Evolutionary conservation across 805 yeast genomes (phyloP), one percentile per base, ranked within the genome.

Genomic region (Hanseniaspora nectarophila): DNA sequence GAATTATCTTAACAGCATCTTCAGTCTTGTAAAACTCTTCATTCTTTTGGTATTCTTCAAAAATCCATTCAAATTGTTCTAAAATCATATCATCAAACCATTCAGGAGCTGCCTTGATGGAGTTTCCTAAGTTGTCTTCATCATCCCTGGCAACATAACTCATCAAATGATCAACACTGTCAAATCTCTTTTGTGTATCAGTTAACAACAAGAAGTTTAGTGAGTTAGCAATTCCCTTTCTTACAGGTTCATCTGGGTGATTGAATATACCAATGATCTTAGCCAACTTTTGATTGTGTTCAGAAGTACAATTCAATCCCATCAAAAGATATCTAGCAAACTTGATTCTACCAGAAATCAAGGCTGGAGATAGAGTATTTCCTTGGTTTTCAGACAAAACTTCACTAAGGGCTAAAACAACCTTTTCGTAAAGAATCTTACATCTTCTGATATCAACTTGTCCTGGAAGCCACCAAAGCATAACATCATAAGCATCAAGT

Each of bases 161-260:
- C 16, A 33, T n/a, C 37, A 52, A 26, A 10, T 45, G 39, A n/a
- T 39, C 43, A 33, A 45, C 38, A 31, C 31, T 37, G 15, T 46
- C 52, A 46, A 43, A 53, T 13, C 18, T 23, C 28, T n/a, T 47
- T 20, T 58, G 58, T 0, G 52, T 45, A 28, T 54, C 48, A 32
- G 52, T 55, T 2, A 51, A 34, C 45, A 57, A 39, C 2, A 65
- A 60, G 1, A 63, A 63, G 51, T 56, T 55, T 23, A 66, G 55
- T 16, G 59, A 58, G 28, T 58, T 60, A 44, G 63, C 90, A 45
- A 84, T 68, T 47, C 79, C 79, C 20, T 74, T 78, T 21, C 95
- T 71, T 5, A 89, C 88, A 10, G 78, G 77, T 53, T 80, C 81
- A 61, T 84, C 84, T 5, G 84, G 82, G 61, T 85, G 88, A 43